Percentiles rank a stretch among this genome's conserved stretches.
Conservation (phyloP, 768 basidiomycete species). For the Russula dissimulans region DNA sequence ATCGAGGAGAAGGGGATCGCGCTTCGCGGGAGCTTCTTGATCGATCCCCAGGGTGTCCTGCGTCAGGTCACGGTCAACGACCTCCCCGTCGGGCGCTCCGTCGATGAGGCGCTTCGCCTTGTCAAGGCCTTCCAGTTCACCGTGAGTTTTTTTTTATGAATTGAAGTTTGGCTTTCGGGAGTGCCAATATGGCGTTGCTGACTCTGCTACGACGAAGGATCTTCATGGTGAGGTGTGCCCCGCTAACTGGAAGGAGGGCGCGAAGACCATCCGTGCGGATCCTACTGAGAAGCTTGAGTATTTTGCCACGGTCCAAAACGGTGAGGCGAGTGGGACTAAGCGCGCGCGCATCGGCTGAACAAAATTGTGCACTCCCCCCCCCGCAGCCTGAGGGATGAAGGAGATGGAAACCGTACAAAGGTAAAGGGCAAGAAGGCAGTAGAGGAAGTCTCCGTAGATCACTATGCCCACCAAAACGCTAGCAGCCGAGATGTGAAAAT, state of each 20-base stretch:
- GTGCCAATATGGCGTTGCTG: too few relatives aligned
- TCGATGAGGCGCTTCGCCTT: slow-evolving; percentile 85
- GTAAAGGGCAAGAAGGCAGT: too few relatives aligned
- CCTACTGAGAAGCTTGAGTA: slow-evolving; percentile 67
- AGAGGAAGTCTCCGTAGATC: too few relatives aligned
- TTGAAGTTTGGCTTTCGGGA: not conserved
- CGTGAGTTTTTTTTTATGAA: slow-evolving; percentile 33
- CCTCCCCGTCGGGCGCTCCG: slow-evolving; percentile 89
- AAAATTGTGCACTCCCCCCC: too few relatives aligned
- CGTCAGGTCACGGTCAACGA: slow-evolving; percentile 83
- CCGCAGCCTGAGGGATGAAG: too few relatives aligned
- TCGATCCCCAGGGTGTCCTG: slow-evolving; percentile 74
- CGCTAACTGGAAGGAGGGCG: slow-evolving; percentile 78
- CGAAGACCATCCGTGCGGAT: slow-evolving; percentile 76
- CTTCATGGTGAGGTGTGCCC: slow-evolving; percentile 91
- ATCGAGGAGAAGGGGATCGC: slow-evolving; percentile 84
- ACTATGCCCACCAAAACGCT: too few relatives aligned
- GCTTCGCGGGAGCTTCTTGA: slow-evolving; percentile 78
- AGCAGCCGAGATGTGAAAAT: too few relatives aligned
- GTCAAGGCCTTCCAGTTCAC: slow-evolving; percentile 91
- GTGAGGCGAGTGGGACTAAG: slow-evolving; percentile 42
- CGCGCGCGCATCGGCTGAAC: slow-evolving; percentile 43
- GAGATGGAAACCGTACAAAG: too few relatives aligned
- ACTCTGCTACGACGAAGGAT: slow-evolving; percentile 39
- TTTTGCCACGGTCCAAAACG: slow-evolving; percentile 36